phyloP scores from a whole-genome alignment of 2,329 filamentous ascomycete genomes.

The Lachnellula subtilissima region DNA sequence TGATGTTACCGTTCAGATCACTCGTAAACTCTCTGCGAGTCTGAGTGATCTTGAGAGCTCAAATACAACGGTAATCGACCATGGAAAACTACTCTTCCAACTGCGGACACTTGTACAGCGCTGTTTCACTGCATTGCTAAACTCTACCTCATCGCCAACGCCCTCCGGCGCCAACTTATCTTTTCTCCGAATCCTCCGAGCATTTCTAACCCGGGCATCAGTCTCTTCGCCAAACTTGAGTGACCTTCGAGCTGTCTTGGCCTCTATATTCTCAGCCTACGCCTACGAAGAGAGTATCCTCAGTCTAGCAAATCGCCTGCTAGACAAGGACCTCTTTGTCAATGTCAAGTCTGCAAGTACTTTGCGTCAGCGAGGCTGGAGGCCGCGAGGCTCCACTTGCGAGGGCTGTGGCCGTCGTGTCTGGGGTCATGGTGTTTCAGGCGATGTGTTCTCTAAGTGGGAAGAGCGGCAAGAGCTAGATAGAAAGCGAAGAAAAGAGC shows the following conservation, averaged over 20 bases:
- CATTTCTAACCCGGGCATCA: slow-evolving; percentile 80
- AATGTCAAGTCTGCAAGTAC: slow-evolving; percentile 71
- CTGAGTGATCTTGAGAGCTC: slow-evolving; percentile 37
- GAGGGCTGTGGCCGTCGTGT: slow-evolving; percentile 77
- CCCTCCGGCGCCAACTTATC: slow-evolving; percentile 53
- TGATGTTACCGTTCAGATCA: slow-evolving; percentile 57
- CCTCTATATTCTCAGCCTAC: slow-evolving; percentile 91
- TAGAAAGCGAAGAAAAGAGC: slow-evolving; percentile 36
- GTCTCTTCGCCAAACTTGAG: slow-evolving; percentile 78
- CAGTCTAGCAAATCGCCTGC: slow-evolving; percentile 74
- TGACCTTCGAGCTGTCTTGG: slow-evolving; percentile 77
- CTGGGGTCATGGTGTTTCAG: slow-evolving; percentile 84
- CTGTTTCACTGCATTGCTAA: slow-evolving; percentile 80
- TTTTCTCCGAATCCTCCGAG: slow-evolving; percentile 83
- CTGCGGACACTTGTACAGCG: slow-evolving; percentile 81
- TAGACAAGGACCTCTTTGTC: slow-evolving; percentile 84
- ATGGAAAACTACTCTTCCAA: slow-evolving; percentile 57
- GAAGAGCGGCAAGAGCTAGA: slow-evolving; percentile 54
- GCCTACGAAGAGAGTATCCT: slow-evolving; percentile 91
- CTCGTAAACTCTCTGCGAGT: slow-evolving; percentile 56
- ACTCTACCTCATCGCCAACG: slow-evolving; percentile 56
- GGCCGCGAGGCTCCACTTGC: slow-evolving; percentile 79
- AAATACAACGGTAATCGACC: slow-evolving; percentile 39
- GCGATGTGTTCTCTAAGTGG: slow-evolving; percentile 77
- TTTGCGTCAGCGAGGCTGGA: slow-evolving; percentile 80